phyloP scores from a whole-genome alignment of 495 filamentous ascomycete genomes.

The Aspergillus homomorphus region DNA sequence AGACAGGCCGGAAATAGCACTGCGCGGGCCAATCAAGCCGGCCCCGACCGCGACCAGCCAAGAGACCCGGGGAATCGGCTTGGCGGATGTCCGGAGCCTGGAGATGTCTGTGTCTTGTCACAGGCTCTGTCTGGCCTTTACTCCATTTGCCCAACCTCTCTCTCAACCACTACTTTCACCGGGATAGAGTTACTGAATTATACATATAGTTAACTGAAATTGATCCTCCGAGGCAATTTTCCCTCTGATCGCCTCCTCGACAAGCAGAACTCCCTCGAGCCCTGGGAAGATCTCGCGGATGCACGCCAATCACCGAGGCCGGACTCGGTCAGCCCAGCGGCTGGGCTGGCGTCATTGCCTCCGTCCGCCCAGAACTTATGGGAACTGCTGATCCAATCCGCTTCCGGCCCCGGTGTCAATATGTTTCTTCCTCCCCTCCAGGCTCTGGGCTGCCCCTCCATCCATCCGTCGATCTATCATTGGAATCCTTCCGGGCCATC shows the following conservation, averaged over 20 bases:
- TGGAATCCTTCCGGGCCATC: background rate
- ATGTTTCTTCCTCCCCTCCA: background rate
- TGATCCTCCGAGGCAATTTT: no score
- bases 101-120: no score
- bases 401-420: background rate
- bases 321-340: background rate
- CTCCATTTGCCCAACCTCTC: background rate
- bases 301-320: background rate
- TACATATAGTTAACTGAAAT: no score
- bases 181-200: no score
- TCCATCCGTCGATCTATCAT: background rate
- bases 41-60: background rate
- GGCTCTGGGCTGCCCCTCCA: no score
- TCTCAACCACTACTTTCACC: background rate
- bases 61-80: background rate
- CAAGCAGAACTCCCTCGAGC: no score
- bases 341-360: background rate
- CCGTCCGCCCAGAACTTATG: background rate
- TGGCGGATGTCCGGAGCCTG: background rate
- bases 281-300: background rate
- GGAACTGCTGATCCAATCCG: background rate
- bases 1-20: background rate
- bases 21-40: background rate
- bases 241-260: no score
- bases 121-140: no score